Evolutionary conservation across 805 yeast species (phyloP), one percentile per base, ranked within the genome.

Genomic region (Spathaspora boniae): DNA sequence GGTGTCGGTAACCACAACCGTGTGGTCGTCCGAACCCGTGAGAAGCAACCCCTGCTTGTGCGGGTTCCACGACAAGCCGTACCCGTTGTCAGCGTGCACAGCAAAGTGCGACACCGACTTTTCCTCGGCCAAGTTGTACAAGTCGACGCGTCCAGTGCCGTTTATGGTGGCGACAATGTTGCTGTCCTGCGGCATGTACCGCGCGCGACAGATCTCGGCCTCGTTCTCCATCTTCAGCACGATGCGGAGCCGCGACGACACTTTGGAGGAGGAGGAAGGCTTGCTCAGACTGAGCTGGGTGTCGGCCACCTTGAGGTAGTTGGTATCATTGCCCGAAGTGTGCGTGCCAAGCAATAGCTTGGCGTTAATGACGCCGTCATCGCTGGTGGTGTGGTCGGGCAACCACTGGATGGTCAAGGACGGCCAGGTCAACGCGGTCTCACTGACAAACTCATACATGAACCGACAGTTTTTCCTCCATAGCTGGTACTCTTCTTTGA

Each of bases 361-460:
- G 43, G 82, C 72, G 17, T 69, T 68, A 9, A 68, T 60, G 5
- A 60, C 52, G 2, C 56, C 58, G 12, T 53, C 48, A 15, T 40
- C 34, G 16, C 41, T 50, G 9, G n/a, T 16, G 9, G 40, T 31
- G 42, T 51, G 44, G 19, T 62, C 63, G 0, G 88, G 89, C 6
- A 82, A 55, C 89, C 93, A 85, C 56, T 85, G 86, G 4, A 82
- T 71, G 1, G 91, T 80, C 33, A 85, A 64, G 2, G 89, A 80
- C 2, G 95, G 94, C 94, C 94, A 85, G 9, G 80, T 75, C 29
- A 85, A 60, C 2, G 83, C 86, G 0, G 91, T 82, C 51, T 85
- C 93, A 32, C 83, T 77, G 21, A 85, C 86, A 53, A 81, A 84
- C 48, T 84, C 88, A 46, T 85, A 85, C 93, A 85, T 83, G 47